Base-by-base conservation (phyloP, 352 stramenopile genomes). In the Globisporangium canariense region DNA sequence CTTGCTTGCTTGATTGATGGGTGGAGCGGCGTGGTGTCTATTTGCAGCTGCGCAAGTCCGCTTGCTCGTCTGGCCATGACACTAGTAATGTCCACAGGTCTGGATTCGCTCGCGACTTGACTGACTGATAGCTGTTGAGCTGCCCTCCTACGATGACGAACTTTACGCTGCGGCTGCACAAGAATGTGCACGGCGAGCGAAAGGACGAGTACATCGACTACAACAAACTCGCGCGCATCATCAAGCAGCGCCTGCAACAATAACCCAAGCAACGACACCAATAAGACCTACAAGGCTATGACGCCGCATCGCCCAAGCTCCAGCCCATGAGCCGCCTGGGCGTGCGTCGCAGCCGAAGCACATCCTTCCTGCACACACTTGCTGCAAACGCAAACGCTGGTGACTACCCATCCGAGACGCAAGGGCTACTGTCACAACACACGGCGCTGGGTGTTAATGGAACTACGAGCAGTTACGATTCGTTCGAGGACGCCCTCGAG, bases 121-220 rank as follows among this genome's bases (percentile, higher is more conserved):
- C 22, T 25, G 22, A 25, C 22, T 25, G 22, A 25, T 25, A 25
- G 22, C 22, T 25, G 22, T 25, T 25, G 22, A 25, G 22, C 22
- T 25, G 22, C 22, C 22, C 22, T 25, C 22, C 22, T 25, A 50
- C 18, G 38, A 94, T 94, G 85, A 81, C 91, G 68, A 73, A 90
- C 64, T 94, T 94, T 63, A 76, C 80, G 52, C 66, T 83, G 65
- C 81, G 85, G 34, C 68, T 94, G 66, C 85, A 81, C 52, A 82
- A 91, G 59, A 98, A 98, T 68, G 78, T 74, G 20, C 91, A 92
- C 64, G 75, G 81, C 20, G 88, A 97, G 73, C 97, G 91, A 90
- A 72, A 78, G 40, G 65, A 86, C 60, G 79, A 96, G 46, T 97
- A 98, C 70, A 45, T 97, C 28, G 89, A 97, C 78, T 98, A 97